A percentile compares a stretch with the other conserved stretches of the same genome.
phyloP scores from a whole-genome alignment of 1,284 basidiomycete species.

The Acaromyces ingoldii region DNA sequence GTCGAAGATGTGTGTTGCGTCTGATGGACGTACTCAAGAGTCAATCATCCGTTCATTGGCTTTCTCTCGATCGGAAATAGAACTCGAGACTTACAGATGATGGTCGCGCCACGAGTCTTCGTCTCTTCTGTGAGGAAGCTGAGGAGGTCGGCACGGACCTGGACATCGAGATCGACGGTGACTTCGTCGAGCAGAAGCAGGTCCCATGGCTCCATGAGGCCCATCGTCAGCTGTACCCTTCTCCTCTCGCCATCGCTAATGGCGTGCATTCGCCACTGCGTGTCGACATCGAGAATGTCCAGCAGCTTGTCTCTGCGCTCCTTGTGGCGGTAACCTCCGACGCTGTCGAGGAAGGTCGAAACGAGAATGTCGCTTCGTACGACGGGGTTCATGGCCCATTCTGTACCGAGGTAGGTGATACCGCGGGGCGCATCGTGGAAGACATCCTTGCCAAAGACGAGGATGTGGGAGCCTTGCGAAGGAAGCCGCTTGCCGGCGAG shows the following conservation, averaged over 20 bases:
- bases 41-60: background rate
- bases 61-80: background rate
- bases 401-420: conserved; percentile 70
- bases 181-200: conserved; percentile 92
- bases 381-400: conserved; percentile 89
- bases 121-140: conserved; percentile 81
- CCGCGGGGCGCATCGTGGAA: conserved; percentile 43
- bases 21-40: conserved; percentile 7
- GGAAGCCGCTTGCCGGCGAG: conserved; percentile 72
- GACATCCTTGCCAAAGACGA: conserved; percentile 47
- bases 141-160: conserved; percentile 86
- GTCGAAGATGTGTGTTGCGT: conserved; percentile 51
- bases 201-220: conserved; percentile 93
- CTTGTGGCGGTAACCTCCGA: conserved; percentile 91
- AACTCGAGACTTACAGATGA: conserved; percentile 66
- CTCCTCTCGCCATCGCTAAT: conserved; percentile 95
- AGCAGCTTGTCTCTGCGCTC: conserved; percentile 78
- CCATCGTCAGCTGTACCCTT: conserved; percentile 90
- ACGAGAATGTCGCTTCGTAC: conserved; percentile 60
- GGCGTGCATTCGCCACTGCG: conserved; percentile 68
- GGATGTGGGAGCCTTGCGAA: conserved; percentile 27
- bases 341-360: conserved; percentile 70
- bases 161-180: conserved; percentile 96
- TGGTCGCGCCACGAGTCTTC: conserved; percentile 73
- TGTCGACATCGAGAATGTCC: conserved; percentile 86